Conservation (phyloP, 148 eudicot genomes). For the Polygonum maritimum region DNA sequence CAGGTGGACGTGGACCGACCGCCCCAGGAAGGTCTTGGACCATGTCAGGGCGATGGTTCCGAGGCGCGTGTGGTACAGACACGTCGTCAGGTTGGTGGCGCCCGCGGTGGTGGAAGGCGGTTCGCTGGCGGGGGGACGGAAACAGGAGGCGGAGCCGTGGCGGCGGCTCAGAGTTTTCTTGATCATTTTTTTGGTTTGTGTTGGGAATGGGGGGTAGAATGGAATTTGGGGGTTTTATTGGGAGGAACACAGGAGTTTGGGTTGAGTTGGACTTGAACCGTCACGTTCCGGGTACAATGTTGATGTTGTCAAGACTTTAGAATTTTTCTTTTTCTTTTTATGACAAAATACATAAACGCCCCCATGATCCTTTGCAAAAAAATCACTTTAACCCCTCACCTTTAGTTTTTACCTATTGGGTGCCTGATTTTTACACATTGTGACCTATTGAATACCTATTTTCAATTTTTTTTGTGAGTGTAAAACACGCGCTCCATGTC, state of each 20-base stretch:
- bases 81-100: slow-evolving; percentile 50
- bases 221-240: not conserved
- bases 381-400: no score
- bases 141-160: slow-evolving; percentile 31
- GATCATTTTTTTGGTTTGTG: not conserved
- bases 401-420: no score
- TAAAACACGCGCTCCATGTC: no score
- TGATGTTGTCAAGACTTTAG: not conserved
- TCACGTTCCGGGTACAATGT: slow-evolving; percentile 6
- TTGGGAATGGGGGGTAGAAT: not conserved
- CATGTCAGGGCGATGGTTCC: slow-evolving; percentile 61
- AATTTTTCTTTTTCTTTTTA: not conserved
- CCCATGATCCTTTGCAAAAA: no score
- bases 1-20: slow-evolving; percentile 38
- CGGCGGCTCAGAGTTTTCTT: slow-evolving; percentile 6
- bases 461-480: no score
- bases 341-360: no score
- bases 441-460: no score
- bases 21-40: slow-evolving; percentile 38
- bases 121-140: slow-evolving; percentile 28
- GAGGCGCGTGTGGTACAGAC: slow-evolving; percentile 46
- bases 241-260: not conserved
- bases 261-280: not conserved
- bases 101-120: slow-evolving; percentile 14
- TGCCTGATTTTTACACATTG: no score